Percentiles rank a stretch among this genome's conserved stretches.
phyloP scores from a whole-genome alignment of 2,329 filamentous ascomycete genomes.

The Diplodia sapinea region DNA sequence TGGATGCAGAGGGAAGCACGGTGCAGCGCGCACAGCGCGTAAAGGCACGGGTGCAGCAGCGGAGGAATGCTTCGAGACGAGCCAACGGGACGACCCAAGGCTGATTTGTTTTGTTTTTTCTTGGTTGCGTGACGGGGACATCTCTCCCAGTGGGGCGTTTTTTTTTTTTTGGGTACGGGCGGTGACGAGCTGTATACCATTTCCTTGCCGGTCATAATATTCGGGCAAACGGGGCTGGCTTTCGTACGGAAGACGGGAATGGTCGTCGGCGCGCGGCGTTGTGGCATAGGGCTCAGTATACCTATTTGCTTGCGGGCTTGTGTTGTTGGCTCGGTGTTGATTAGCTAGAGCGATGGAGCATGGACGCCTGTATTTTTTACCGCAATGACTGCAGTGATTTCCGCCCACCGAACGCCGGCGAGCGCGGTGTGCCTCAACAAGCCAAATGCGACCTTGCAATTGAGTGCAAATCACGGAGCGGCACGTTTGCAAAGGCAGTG shows the following conservation, averaged over 20 bases:
- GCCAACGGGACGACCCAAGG: conserved; percentile 31
- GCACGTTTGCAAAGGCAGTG: conserved; percentile 23
- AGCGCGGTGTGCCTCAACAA: conserved; percentile 2
- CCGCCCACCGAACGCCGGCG: conserved; percentile 14
- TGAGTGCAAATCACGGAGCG: conserved; percentile 14
- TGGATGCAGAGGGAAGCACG: conserved; percentile 34
- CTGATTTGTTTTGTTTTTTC: conserved; percentile 5
- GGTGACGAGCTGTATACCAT: conserved; percentile 32
- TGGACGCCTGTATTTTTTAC: conserved; percentile 28
- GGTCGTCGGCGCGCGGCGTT: conserved; percentile 22
- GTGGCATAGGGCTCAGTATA: conserved; percentile 23
- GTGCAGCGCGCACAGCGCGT: conserved; percentile 31
- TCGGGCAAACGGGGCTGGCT: conserved; percentile 12
- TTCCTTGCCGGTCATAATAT: conserved; percentile 26
- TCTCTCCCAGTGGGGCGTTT: not conserved
- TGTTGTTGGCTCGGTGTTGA: conserved; percentile 23
- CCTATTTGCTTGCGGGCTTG: conserved; percentile 26
- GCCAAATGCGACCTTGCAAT: conserved; percentile 8
- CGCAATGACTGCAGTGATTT: conserved; percentile 28
- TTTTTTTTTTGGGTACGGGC: conserved; percentile 4
- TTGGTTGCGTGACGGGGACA: not conserved
- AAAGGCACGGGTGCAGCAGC: conserved; percentile 40
- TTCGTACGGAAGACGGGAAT: conserved; percentile 6
- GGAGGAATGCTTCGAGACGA: conserved; percentile 39
- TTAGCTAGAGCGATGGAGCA: conserved; percentile 27